phyloP scores from a whole-genome alignment of 2,329 filamentous ascomycete species.

The Aureobasidium sp. region DNA sequence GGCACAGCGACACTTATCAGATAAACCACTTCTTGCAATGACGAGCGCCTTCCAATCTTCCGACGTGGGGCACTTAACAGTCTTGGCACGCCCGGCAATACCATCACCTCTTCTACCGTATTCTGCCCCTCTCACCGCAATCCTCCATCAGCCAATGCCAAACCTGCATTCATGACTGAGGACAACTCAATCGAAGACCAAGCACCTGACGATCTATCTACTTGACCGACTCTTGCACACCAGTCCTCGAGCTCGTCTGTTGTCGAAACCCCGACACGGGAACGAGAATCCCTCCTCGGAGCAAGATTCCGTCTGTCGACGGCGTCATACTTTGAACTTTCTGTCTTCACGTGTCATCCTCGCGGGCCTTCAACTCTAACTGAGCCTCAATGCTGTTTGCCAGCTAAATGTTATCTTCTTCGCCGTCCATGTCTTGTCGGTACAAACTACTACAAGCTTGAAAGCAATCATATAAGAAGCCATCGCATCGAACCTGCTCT shows the following conservation, averaged over 20 bases:
- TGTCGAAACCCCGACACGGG: not conserved
- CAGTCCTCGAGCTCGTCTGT: not conserved
- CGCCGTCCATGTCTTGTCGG: not conserved
- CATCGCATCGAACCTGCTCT: no score
- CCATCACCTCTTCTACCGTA: not conserved
- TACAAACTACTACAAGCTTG: not conserved
- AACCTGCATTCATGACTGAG: not conserved
- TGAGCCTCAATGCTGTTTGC: not conserved
- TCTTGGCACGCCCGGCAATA: not conserved
- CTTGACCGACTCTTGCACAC: not conserved
- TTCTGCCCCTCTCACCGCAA: conserved; percentile 4
- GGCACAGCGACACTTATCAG: not conserved
- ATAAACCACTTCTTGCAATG: conserved; percentile 12
- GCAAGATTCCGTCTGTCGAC: not conserved
- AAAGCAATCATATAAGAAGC: no score
- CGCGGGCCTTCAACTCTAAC: not conserved
- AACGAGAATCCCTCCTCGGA: not conserved
- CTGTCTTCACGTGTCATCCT: not conserved
- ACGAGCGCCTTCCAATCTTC: not conserved
- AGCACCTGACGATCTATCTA: no score
- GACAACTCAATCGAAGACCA: not conserved
- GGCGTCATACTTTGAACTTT: not conserved
- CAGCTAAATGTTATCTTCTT: no score
- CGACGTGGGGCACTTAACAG: conserved; percentile 1
- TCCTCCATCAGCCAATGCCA: not conserved